These are phyloP conservation scores for Epichloe baconii DNA, from an alignment of 2,329 filamentous ascomycete genomes.

Conservation along the genomic window DNA sequence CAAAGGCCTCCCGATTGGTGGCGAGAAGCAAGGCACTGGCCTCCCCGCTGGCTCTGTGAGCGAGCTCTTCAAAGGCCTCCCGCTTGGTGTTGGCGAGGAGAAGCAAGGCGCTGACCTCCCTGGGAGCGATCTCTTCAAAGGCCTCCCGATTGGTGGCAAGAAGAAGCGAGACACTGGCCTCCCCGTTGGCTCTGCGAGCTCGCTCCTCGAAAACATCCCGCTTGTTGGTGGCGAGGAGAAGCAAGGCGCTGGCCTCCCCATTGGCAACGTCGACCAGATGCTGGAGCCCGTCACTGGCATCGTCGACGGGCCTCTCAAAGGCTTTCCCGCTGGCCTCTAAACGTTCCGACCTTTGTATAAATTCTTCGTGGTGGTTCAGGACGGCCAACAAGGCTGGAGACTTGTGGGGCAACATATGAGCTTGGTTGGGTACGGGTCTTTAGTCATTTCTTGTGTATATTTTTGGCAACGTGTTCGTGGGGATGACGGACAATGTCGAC, in stretches of 20 bases:
- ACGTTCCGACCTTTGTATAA: not conserved
- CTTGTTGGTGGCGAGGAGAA: no score
- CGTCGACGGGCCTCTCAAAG: no score
- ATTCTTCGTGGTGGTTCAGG: not conserved
- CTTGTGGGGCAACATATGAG: not conserved
- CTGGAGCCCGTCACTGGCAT: not conserved
- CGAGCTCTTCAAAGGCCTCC: no score
- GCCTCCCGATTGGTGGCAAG: not conserved
- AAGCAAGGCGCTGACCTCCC: no score
- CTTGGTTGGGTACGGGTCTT: not conserved
- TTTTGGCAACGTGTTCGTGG: not conserved
- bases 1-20: no score
- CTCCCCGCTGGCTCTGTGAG: no score
- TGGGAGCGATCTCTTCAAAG: no score
- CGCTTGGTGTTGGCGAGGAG: no score
- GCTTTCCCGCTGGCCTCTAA: not conserved
- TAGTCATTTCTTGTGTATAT: not conserved
- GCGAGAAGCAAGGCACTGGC: no score
- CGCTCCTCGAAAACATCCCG: not conserved
- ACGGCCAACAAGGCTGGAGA: not conserved
- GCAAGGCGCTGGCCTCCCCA: no score
- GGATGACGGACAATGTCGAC: not conserved
- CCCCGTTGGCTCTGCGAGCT: not conserved
- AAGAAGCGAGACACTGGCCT: no score
- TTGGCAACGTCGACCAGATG: not conserved